Evolutionary conservation across 352 stramenopile species (phyloP).

Genomic region (Aphanomyces astaci): DNA sequence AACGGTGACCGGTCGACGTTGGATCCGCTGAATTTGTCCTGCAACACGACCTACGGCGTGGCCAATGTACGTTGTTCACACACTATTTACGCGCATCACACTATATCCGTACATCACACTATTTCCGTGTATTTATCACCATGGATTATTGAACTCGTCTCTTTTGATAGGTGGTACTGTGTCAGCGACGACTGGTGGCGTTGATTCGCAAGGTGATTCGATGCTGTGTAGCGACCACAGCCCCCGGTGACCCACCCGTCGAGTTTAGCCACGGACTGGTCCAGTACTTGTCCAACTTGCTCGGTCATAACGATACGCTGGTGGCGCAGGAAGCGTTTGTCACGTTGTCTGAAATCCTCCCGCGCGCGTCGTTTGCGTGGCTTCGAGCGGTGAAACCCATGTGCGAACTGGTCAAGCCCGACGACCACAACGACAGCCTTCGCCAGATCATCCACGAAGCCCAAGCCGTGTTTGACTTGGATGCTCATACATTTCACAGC

Average conservation of each 20-base stretch:
- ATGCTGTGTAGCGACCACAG: neutral
- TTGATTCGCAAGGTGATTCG: neutral
- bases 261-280: neutral
- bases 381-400: neutral
- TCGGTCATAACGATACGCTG: neutral
- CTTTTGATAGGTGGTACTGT: neutral
- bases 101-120: too few relatives aligned
- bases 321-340: slow-evolving; percentile 16
- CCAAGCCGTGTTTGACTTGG: neutral
- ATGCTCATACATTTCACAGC: neutral
- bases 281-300: slow-evolving; percentile 18
- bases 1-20: slow-evolving; percentile 1
- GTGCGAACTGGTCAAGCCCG: neutral
- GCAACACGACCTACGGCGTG: neutral
- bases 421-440: neutral
- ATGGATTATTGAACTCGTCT: too few relatives aligned
- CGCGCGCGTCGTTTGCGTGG: neutral
- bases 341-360: slow-evolving; percentile 9
- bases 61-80: neutral
- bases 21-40: slow-evolving; percentile 12
- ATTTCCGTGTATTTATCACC: too few relatives aligned
- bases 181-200: neutral
- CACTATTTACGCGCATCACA: too few relatives aligned
- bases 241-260: neutral
- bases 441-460: neutral